Conservation (phyloP, 441 rosid species). For the Geranium incanum region DNA sequence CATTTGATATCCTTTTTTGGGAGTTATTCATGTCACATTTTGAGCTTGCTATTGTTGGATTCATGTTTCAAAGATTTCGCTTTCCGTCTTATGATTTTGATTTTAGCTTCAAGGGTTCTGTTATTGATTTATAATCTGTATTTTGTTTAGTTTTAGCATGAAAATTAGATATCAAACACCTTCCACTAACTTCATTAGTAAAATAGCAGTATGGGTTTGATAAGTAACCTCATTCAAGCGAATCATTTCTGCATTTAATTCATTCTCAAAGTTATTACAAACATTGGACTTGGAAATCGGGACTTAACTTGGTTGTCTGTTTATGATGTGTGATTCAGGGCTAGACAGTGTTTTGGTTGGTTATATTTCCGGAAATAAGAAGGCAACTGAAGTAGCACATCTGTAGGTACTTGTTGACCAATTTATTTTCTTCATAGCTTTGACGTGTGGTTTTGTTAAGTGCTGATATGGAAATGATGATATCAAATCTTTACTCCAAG, state of each 20-base stretch:
- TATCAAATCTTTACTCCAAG: background rate
- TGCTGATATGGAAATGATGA: background rate
- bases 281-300: background rate
- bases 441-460: background rate
- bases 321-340: conserved; percentile 33
- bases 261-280: background rate
- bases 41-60: background rate
- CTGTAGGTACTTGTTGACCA: conserved; percentile 37
- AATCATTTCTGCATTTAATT: background rate
- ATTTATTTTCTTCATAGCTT: background rate
- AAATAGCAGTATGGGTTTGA: background rate
- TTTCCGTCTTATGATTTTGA: background rate
- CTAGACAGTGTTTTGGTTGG: conserved; percentile 60
- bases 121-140: background rate
- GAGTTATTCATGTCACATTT: background rate
- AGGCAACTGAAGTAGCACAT: conserved; percentile 91
- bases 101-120: background rate
- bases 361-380: conserved; percentile 70
- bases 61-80: background rate
- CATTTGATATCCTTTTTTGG: background rate
- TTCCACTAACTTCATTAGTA: background rate
- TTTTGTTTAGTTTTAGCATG: background rate
- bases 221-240: background rate
- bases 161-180: background rate
- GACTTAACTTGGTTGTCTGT: background rate